Evolutionary conservation across 1,139 yeast genomes (phyloP), one percentile per base, ranked within the genome.

Genomic region (Pichia sp.): DNA sequence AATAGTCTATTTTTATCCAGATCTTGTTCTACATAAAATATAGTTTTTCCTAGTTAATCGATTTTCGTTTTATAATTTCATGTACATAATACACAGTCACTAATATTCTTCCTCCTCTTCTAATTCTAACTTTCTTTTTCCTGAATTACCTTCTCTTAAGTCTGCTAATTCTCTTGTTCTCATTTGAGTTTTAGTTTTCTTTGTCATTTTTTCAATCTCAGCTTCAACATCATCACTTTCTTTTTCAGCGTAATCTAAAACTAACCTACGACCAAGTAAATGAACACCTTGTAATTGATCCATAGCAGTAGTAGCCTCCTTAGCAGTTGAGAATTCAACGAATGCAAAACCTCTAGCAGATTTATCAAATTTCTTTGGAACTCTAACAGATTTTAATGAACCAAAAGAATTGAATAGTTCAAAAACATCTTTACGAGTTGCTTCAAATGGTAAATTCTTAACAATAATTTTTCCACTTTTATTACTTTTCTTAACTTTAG

Each of bases 311-410:
- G 85, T 96, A 2, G 98, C 97, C 67, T 92, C 99, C 66, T 89
- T 87, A 39, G 88, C 76, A 42, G 94, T 72, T 20, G 85, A 73
- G 62, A 85, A 94, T 67, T 92, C 99, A 43, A 94, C 96, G 66
- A 92, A 92, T 0, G 98, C 98, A 71, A 92, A 92, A 64, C 99
- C 99, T 65, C 98, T 80, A 16, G 97, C 95, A 34, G 90, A 79
- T 65, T 85, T 85, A 73, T 92, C 95, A 71, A 90, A 89, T 66
- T 94, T 94, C 77, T 85, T 85, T 27, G 99, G 99, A 45, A 92
- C 92, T 64, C 98, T 83, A 42, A 90, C 96, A 2, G 97, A 85
- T 61, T 90, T 88, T 61, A 92, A 73, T 67, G 87, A 90, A 51
- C 98, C 99, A 70, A 90, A 92, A 2, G 96, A 83, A 48, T 90